Evolutionary conservation across 176 grass and related monocot species (phyloP).

Genomic region (Alloteropsis semialata): DNA sequence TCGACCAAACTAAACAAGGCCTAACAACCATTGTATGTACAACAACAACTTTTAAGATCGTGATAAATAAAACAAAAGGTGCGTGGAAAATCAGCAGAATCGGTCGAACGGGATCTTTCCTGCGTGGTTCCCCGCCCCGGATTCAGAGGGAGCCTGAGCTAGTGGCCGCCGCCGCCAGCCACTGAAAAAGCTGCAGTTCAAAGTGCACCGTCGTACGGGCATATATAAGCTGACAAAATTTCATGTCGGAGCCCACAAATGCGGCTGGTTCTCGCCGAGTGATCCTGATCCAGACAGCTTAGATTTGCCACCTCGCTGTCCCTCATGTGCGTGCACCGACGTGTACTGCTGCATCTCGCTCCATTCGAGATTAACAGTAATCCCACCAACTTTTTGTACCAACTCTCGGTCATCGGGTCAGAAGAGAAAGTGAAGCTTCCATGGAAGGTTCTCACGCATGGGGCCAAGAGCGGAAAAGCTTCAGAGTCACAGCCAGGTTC

Average conservation of each 20-base stretch:
- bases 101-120: neutral
- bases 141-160: neutral
- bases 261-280: neutral
- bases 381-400: neutral
- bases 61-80: neutral
- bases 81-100: neutral
- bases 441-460: constrained; percentile 18
- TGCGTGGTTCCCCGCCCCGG: neutral
- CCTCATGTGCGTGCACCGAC: constrained; percentile 37
- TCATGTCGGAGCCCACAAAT: constrained; percentile 11
- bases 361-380: neutral
- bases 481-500: neutral
- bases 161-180: neutral
- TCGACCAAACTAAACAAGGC: too few relatives aligned
- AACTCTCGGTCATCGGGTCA: neutral
- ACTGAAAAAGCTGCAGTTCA: neutral
- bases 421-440: constrained; percentile 10
- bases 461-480: neutral
- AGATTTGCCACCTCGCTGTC: constrained; percentile 30
- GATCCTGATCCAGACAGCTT: neutral
- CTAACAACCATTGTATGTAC: too few relatives aligned
- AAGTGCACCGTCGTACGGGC: neutral
- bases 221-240: neutral
- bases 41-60: too few relatives aligned
- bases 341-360: neutral